These are phyloP conservation scores for Colletotrichum euphorbiae DNA, from an alignment of 2,329 filamentous ascomycete genomes.

Conservation along the genomic window DNA sequence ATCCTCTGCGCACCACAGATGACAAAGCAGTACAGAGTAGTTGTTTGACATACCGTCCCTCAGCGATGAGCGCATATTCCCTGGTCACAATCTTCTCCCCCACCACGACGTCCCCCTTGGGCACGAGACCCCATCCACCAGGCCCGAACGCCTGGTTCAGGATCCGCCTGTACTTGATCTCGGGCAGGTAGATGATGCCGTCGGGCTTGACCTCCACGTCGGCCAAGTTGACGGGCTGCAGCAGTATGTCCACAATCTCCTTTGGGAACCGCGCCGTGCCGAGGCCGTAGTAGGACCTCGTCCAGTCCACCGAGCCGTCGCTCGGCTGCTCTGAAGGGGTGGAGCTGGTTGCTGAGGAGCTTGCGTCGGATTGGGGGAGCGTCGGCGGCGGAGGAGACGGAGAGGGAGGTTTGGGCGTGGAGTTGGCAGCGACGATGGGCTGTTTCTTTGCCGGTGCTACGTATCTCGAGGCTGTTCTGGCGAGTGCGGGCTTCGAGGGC, in stretches of 20 bases:
- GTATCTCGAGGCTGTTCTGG: too few species aligned
- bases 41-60: constrained; percentile 76
- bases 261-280: constrained; percentile 76
- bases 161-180: constrained; percentile 97
- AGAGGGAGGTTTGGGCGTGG: too few species aligned
- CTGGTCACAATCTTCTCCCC: constrained; percentile 85
- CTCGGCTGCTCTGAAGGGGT: too few species aligned
- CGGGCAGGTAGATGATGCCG: constrained; percentile 93
- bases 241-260: constrained; percentile 76
- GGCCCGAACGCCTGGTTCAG: constrained; percentile 93
- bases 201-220: constrained; percentile 99
- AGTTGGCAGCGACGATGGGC: too few species aligned
- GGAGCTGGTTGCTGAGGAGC: too few species aligned
- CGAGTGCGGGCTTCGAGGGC: too few species aligned
- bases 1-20: too few species aligned
- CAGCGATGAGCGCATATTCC: constrained; percentile 91
- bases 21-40: too few species aligned
- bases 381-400: neutral
- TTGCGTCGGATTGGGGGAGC: constrained; percentile 1
- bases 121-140: constrained; percentile 94
- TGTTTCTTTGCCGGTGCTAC: too few species aligned
- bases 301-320: constrained; percentile 73
- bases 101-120: constrained; percentile 85
- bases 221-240: constrained; percentile 72
- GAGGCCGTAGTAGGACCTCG: constrained; percentile 84